These are phyloP conservation scores for Albatrellus ellisii DNA, from an alignment of 768 basidiomycete species.

Conservation along the genomic window DNA sequence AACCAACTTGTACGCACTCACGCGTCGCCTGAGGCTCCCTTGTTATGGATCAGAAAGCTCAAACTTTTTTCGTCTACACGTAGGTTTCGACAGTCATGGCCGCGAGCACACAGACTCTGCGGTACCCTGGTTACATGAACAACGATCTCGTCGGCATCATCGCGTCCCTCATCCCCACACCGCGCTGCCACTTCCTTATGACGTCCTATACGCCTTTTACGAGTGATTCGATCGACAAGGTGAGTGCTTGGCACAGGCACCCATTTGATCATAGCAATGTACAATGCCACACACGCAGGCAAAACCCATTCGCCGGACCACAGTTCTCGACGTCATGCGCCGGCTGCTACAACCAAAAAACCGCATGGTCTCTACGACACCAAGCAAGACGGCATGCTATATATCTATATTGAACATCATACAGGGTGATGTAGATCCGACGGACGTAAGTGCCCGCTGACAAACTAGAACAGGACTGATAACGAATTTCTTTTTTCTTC, in stretches of 20 bases:
- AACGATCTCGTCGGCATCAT: slow-evolving; percentile 97
- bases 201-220: slow-evolving; percentile 99
- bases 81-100: slow-evolving; percentile 97
- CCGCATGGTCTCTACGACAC: slow-evolving; percentile 92
- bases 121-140: slow-evolving; percentile 99
- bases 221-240: slow-evolving; percentile 93
- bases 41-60: neutral
- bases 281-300: slow-evolving; percentile 38
- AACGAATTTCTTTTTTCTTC: neutral
- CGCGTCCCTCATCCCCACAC: slow-evolving; percentile 92
- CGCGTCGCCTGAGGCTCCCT: neutral
- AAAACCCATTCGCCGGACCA: slow-evolving; percentile 90
- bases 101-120: slow-evolving; percentile 90
- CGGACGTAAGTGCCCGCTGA: slow-evolving; percentile 49
- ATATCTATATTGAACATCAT: slow-evolving; percentile 98
- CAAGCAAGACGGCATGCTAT: slow-evolving; percentile 87
- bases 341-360: slow-evolving; percentile 96
- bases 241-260: slow-evolving; percentile 15
- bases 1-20: slow-evolving; percentile 62
- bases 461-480: neutral
- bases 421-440: slow-evolving; percentile 96
- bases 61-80: neutral
- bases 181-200: slow-evolving; percentile 96
- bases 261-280: slow-evolving; percentile 1
- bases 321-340: slow-evolving; percentile 97